Evolutionary conservation across 169 alveolate genomes (phyloP).

Genomic region (Besnoitia besnoiti): DNA sequence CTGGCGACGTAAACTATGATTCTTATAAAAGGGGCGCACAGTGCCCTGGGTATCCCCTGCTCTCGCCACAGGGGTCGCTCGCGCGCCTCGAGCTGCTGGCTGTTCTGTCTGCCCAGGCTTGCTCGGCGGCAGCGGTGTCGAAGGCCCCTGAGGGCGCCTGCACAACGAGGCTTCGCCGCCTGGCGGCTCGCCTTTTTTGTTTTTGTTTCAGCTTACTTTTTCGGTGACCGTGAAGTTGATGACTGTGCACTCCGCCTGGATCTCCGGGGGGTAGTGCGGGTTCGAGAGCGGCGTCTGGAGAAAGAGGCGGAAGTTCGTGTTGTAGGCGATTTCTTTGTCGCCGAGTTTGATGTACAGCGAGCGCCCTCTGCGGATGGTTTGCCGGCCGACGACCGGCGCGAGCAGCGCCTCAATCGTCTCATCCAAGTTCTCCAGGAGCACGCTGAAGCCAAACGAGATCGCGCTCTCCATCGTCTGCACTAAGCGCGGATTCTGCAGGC

Average conservation of each 20-base stretch:
- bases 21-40: too few species aligned
- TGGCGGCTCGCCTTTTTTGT: background rate
- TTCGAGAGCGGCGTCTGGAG: constrained; percentile 93
- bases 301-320: constrained; percentile 84
- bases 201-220: constrained; percentile 9
- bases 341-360: constrained; percentile 82
- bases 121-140: too few species aligned
- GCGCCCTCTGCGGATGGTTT: constrained; percentile 90
- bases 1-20: too few species aligned
- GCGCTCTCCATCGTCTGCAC: constrained; percentile 84
- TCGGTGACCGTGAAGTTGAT: constrained; percentile 96
- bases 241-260: constrained; percentile 95
- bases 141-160: too few species aligned
- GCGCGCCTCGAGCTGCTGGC: too few species aligned
- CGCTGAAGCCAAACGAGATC: constrained; percentile 89
- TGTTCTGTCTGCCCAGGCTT: too few species aligned
- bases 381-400: constrained; percentile 92
- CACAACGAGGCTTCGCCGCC: too few species aligned
- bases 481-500: constrained; percentile 78
- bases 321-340: constrained; percentile 84
- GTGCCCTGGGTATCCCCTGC: too few species aligned
- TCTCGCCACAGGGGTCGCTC: too few species aligned
- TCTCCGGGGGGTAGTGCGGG: constrained; percentile 98
- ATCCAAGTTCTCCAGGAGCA: constrained; percentile 93
- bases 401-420: constrained; percentile 93